Conservation (phyloP, 202 grass and related monocot species). For the Sporobolus alterniflorus region DNA sequence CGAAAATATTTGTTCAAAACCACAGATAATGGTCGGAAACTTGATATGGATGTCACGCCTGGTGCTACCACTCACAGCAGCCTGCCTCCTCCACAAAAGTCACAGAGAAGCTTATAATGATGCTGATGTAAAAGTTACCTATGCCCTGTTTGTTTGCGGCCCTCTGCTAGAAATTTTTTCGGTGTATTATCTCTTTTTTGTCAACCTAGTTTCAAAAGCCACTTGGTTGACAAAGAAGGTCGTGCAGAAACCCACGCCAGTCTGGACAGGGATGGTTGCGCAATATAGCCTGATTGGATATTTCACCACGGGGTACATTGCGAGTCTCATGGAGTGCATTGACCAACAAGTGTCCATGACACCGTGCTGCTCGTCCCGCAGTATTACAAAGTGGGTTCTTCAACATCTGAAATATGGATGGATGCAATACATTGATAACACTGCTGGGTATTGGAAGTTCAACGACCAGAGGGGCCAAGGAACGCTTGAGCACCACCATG, state of each 20-base stretch:
- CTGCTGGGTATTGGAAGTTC: background rate
- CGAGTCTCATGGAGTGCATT: background rate
- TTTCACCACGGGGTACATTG: background rate
- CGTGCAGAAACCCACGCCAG: no score
- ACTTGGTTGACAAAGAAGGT: no score
- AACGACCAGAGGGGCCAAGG: background rate
- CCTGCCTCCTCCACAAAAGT: background rate
- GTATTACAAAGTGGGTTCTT: background rate
- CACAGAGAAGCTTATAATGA: background rate
- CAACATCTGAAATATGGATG: background rate
- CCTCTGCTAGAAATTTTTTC: no score
- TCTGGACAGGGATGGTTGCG: background rate
- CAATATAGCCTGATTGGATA: background rate
- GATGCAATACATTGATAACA: background rate
- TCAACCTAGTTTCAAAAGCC: no score
- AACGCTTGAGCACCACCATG: background rate
- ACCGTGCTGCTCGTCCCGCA: fast-evolving
- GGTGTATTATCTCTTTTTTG: no score
- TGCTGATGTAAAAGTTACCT: background rate
- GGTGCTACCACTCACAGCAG: background rate
- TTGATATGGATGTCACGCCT: no score
- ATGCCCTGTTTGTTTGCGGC: background rate
- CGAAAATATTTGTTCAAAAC: no score
- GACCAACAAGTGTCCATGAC: background rate
- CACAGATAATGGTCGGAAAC: no score